phyloP scores from a whole-genome alignment of 2,329 filamentous ascomycete genomes.

The Colletotrichum gloeosporioides region DNA sequence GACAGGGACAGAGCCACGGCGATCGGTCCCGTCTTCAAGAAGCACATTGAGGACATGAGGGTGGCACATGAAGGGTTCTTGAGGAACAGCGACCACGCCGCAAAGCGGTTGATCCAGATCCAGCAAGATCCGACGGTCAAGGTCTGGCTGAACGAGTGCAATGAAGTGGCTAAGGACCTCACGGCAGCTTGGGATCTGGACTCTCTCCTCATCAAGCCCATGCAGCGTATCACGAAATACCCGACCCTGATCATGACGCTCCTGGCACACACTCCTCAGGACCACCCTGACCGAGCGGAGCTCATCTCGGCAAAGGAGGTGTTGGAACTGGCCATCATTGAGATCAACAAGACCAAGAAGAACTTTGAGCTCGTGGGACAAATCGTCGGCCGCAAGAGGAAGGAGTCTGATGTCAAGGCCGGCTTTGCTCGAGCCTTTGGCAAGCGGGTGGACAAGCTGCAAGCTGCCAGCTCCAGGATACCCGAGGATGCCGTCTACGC shows the following conservation, averaged over 20 bases:
- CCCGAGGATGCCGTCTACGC: constrained; percentile 85
- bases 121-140: constrained; percentile 68
- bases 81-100: constrained; percentile 67
- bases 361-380: constrained; percentile 91
- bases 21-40: constrained; percentile 59
- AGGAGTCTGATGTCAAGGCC: constrained; percentile 86
- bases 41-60: constrained; percentile 66
- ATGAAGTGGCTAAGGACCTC: constrained; percentile 88
- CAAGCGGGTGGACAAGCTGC: constrained; percentile 83
- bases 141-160: constrained; percentile 94
- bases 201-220: constrained; percentile 95
- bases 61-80: constrained; percentile 66
- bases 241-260: constrained; percentile 84
- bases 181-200: constrained; percentile 95
- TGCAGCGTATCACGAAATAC: constrained; percentile 94
- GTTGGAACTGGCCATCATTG: constrained; percentile 72
- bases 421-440: constrained; percentile 89
- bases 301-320: constrained; percentile 60
- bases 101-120: constrained; percentile 65
- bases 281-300: constrained; percentile 80
- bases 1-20: constrained; percentile 57
- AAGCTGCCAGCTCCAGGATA: constrained; percentile 65
- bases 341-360: constrained; percentile 96
- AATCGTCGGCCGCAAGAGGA: constrained; percentile 83
- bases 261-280: constrained; percentile 76